Base-by-base conservation (phyloP, 2,329 filamentous ascomycete species). In the Fusarium domesticum region DNA sequence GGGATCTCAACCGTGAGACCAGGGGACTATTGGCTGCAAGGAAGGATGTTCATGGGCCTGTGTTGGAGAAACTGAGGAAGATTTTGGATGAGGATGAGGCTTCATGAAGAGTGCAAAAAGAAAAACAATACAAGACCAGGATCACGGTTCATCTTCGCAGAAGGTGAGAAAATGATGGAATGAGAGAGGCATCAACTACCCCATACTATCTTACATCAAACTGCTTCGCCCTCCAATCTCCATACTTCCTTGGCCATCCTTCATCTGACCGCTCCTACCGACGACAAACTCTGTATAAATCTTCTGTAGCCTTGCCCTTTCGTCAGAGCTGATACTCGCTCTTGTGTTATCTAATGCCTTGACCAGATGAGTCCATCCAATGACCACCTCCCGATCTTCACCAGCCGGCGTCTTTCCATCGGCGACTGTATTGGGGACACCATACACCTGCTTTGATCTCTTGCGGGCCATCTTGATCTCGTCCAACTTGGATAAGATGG, bases 221-320 rank as follows among this genome's bases (percentile, higher is more conserved):
- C 90, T 97, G 58, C 86, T 92, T 63, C 93, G 76, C 12, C 91
- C 93, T 6, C 93, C 93, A 69, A 98, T 83, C 69, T 97, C 93
- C 66, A 84, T 95, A 44, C 86, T 87, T 0, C 87, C 90, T 68
- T 97, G 89, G 2, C 93, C 93, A 67, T 87, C 92, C 48, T 84
- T 89, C 89, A 98, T 90, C 72, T 97, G 91, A 6, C 93, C 93
- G 66, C 91, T 96, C 56, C 93, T 78, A 0, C 90, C 91, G 4
- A 89, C 87, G 1, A 96, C 84, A 73, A 98, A 98, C 70, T 98
- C 93, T 14, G 78, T 75, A 64, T 98, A 98, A 49, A 98, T 96
- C 32, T 80, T 80, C 59, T 81, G 77, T 54, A 98, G 68, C 47
- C 92, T 74, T 50, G 72, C 75, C 58, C 83, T 79, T 70, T 98